Conservation (phyloP, 164 flowering plant genomes). For the Chloranthus sessilifolius region DNA sequence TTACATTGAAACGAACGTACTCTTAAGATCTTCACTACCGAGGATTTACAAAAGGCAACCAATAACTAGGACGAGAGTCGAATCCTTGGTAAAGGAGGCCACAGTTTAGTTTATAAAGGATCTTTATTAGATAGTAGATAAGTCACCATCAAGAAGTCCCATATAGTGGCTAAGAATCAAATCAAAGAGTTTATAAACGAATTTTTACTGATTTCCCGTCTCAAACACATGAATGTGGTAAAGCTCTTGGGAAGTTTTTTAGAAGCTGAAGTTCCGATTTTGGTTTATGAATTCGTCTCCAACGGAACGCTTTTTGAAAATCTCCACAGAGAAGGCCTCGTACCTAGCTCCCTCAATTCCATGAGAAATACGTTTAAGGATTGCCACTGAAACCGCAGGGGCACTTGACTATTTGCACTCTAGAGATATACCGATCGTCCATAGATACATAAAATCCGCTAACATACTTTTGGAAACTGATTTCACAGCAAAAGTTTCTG, state of each 20-base stretch:
- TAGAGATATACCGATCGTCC: slow-evolving; percentile 11
- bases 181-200: slow-evolving; percentile 19
- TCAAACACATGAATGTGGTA: slow-evolving; percentile 15
- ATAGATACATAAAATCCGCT: slow-evolving; percentile 7
- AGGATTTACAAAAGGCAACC: slow-evolving; percentile 14
- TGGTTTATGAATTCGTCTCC: slow-evolving; percentile 13
- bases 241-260: slow-evolving; percentile 18
- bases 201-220: slow-evolving; percentile 13
- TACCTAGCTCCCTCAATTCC: neutral
- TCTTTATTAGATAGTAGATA: slow-evolving; percentile 3
- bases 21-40: slow-evolving; percentile 12
- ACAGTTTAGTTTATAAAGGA: slow-evolving; percentile 15
- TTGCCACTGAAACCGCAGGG: slow-evolving; percentile 9
- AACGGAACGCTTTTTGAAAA: slow-evolving; percentile 9
- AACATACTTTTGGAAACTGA: slow-evolving; percentile 5
- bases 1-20: too few relatives aligned
- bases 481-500: slow-evolving; percentile 5
- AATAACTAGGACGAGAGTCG: slow-evolving; percentile 4
- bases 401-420: slow-evolving; percentile 15
- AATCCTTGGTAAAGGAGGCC: slow-evolving; percentile 13
- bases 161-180: slow-evolving; percentile 10
- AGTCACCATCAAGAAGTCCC: slow-evolving; percentile 18
- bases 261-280: slow-evolving; percentile 11
- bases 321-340: slow-evolving; percentile 3
- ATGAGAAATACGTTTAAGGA: slow-evolving; percentile 1